Conservation (phyloP, 352 stramenopile genomes). For the Globisporangium spiculum region DNA sequence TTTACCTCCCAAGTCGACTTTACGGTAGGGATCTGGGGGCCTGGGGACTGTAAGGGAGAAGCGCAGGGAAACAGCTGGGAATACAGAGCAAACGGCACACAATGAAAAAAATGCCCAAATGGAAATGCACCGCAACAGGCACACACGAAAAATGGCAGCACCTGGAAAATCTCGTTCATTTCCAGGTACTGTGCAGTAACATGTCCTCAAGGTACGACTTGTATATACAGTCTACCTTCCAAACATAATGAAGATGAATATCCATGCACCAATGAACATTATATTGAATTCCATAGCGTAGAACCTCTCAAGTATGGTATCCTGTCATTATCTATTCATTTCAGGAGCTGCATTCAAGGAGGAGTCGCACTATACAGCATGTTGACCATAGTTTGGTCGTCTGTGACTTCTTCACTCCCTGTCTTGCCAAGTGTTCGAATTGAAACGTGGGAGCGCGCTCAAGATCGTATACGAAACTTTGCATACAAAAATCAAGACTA, state of each 20-base stretch:
- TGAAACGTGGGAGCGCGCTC: neutral
- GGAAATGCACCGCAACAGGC: neutral
- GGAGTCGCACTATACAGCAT: no score
- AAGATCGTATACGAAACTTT: neutral
- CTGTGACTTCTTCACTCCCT: neutral
- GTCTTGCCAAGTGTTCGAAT: neutral
- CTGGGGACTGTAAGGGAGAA: neutral
- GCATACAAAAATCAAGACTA: neutral
- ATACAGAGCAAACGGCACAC: neutral
- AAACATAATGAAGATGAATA: no score
- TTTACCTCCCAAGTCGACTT: neutral
- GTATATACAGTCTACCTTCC: no score
- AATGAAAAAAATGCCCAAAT: neutral
- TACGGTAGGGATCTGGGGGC: neutral
- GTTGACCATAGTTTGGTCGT: neutral
- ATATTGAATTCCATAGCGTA: no score
- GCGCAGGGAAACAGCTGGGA: conserved; percentile 3
- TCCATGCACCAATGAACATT: no score
- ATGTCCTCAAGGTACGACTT: no score
- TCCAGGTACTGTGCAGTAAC: no score
- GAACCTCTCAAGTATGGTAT: no score
- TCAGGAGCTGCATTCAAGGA: no score
- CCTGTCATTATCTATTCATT: no score
- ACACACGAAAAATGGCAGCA: no score
- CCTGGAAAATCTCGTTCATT: no score